Evolutionary conservation across 345 rosid genomes (phyloP).

Genomic region (Bruguiera gymnorhiza): DNA sequence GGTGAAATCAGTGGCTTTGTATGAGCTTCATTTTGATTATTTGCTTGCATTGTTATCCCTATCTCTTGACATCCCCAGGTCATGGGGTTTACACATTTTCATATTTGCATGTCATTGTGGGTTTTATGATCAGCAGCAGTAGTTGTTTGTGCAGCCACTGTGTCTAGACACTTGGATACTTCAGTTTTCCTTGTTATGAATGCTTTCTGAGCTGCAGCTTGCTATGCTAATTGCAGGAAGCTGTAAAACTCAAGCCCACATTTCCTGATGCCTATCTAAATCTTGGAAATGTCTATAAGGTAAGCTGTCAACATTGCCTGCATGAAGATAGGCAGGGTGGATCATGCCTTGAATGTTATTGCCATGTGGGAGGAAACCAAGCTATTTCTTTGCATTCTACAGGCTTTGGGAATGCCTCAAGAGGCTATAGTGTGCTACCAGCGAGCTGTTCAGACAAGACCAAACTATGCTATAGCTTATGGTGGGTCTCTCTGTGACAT

Average conservation of each 20-base stretch:
- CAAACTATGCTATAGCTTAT: constrained; percentile 75
- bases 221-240: constrained; percentile 60
- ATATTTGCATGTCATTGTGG: too few species aligned
- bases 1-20: background rate
- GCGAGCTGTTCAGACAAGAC: constrained; percentile 79
- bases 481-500: constrained; percentile 45
- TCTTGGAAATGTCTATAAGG: constrained; percentile 98
- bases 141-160: background rate
- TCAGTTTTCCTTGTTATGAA: background rate
- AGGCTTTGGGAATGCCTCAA: constrained; percentile 92
- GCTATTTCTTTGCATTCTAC: constrained; percentile 41
- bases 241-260: constrained; percentile 81
- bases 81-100: too few species aligned
- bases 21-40: background rate
- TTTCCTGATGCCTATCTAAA: constrained; percentile 94
- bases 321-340: constrained; percentile 28
- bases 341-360: constrained; percentile 27
- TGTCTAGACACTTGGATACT: background rate
- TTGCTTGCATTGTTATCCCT: background rate
- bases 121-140: too few species aligned
- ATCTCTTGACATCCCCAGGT: background rate
- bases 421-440: constrained; percentile 93
- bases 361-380: constrained; percentile 35
- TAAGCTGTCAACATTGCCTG: constrained; percentile 34
- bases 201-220: background rate